Conservation (phyloP, 805 yeast genomes). For the Cephaloascus albidus region DNA sequence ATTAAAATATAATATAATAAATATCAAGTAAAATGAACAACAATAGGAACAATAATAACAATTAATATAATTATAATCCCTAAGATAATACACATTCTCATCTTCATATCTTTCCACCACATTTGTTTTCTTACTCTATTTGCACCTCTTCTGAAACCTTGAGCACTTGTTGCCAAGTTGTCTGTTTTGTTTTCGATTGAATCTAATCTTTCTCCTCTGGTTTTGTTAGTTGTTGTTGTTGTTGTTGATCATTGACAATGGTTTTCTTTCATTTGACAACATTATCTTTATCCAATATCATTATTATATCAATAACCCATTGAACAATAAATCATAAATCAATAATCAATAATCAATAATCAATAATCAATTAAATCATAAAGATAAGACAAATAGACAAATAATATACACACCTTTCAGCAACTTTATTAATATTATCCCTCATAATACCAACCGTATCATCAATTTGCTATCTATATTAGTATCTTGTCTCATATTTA, state of each 20-base stretch:
- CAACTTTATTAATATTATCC: conserved; percentile 91
- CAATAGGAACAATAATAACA: conserved; percentile 90
- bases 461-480: conserved; percentile 57
- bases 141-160: conserved; percentile 93
- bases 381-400: no score
- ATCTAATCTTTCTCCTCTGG: conserved; percentile 83
- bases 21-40: conserved; percentile 69
- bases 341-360: no score
- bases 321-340: no score
- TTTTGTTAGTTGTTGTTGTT: conserved; percentile 1
- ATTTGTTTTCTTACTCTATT: conserved; percentile 95
- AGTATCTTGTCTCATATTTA: background rate
- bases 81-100: conserved; percentile 83
- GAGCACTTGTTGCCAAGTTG: conserved; percentile 84
- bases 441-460: conserved; percentile 97
- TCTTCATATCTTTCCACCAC: conserved; percentile 99
- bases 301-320: no score
- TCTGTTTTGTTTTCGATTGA: conserved; percentile 90
- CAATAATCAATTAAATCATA: no score
- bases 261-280: no score
- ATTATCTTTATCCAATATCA: no score
- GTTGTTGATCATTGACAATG: background rate
- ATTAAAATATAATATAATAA: no score
- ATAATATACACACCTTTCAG: conserved; percentile 39
- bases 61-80: conserved; percentile 70